Base-by-base conservation (phyloP, 306 rosid species). In the Macrotyloma uniflorum region DNA sequence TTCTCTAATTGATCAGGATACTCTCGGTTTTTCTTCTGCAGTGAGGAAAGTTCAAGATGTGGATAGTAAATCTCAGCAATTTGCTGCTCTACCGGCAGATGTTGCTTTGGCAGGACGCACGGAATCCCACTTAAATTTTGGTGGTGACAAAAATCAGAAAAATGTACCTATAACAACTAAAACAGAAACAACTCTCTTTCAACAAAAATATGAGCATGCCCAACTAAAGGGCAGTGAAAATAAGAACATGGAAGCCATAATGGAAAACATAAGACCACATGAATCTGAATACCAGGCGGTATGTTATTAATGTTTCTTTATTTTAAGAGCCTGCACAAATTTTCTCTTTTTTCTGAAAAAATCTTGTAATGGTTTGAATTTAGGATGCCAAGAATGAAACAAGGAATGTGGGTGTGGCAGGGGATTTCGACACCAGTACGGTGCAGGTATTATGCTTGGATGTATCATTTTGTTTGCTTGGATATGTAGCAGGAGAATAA, bases 221-320 rank as follows among this genome's bases (percentile, higher is more conserved):
- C 92, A 76, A 76, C 64, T 69, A 58, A 89, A 84, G 84, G 92
- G 80, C 50, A 79, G 77, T 70, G 97, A 83, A 75, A 88, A 86
- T 70, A 80, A 75, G 80, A 90, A 86, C 78, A 80, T 84, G 75
- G 89, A 86, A 69, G 83, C 80, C 67, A 70, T 83, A 74, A 84
- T 80, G 87, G 94, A 91, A 82, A 92, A 89, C 75, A 8, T 83
- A 22, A 84, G 87, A 71, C 83, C 77, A 32, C 89, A 83, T 28
- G 92, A 94, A 28, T 76, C 85, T 19, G 90, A 85, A 79, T 86
- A 87, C 80, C 92, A 89, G 93, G 98, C 89, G 94, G 98, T 94
- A 88, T 51, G 69, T 64, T 81, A 61, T 65, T 72, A 26, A 74
- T 23, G 70, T 32, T 54, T 76, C 57, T 32, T 79, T 79, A 83